phyloP scores from a whole-genome alignment of 1,284 basidiomycete genomes.

The Papiliotrema terrestris region DNA sequence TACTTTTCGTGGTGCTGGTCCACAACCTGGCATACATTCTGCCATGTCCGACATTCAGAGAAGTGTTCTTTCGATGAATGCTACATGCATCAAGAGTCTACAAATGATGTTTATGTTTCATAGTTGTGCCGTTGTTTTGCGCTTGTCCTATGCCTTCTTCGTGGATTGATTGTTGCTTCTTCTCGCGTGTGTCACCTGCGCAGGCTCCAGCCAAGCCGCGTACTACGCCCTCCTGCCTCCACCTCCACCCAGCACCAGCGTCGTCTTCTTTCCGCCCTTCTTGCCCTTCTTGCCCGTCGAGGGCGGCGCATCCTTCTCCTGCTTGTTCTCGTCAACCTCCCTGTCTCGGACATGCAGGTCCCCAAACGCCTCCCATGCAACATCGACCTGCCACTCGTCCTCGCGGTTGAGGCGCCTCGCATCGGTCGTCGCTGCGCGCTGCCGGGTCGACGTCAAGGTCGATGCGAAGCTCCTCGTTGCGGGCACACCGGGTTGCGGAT shows the following conservation, averaged over 20 bases:
- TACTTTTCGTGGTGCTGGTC: too few species aligned
- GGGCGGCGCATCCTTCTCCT: constrained; percentile 37
- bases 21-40: too few species aligned
- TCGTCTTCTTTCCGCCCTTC: constrained; percentile 59
- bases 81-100: too few species aligned
- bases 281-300: constrained; percentile 19
- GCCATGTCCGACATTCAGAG: too few species aligned
- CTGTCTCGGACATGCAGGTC: constrained; percentile 26
- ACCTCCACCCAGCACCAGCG: constrained; percentile 4
- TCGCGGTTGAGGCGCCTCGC: constrained; percentile 42
- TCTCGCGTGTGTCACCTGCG: too few species aligned
- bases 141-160: too few species aligned
- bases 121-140: too few species aligned
- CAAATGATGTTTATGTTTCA: too few species aligned
- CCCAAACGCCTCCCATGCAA: constrained; percentile 76
- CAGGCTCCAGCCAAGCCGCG: too few species aligned
- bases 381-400: constrained; percentile 73
- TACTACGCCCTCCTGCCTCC: constrained; percentile 2
- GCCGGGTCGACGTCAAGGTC: constrained; percentile 26
- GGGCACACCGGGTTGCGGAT: constrained; percentile 5
- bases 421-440: constrained; percentile 1
- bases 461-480: constrained; percentile 21
- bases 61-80: too few species aligned
- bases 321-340: constrained; percentile 20
- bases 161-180: too few species aligned